Percentiles rank a stretch among this genome's conserved stretches.
Evolutionary conservation across 2,329 filamentous ascomycete genomes (phyloP).

Genomic region (Neurospora sp.): DNA sequence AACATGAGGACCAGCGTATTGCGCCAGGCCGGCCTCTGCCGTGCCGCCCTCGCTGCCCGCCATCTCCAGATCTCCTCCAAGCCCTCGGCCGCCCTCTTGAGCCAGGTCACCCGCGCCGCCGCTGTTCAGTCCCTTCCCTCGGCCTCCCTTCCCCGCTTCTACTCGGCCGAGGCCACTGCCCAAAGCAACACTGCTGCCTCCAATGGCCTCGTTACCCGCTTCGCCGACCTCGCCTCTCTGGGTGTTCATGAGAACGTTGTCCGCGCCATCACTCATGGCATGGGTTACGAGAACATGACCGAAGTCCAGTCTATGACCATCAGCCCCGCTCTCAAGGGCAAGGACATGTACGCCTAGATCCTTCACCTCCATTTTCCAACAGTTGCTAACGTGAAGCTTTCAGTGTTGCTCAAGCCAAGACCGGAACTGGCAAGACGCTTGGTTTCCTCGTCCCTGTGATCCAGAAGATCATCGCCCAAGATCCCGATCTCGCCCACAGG

Average conservation of each 20-base stretch:
- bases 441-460: slow-evolving; percentile 83
- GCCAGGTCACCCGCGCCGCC: slow-evolving; percentile 5
- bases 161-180: slow-evolving; percentile 31
- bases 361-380: background rate
- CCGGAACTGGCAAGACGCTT: slow-evolving; percentile 92
- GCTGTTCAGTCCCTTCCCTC: slow-evolving; percentile 6
- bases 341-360: slow-evolving; percentile 59
- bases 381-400: background rate
- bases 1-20: slow-evolving; percentile 21
- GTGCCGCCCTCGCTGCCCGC: slow-evolving; percentile 14
- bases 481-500: slow-evolving; percentile 46
- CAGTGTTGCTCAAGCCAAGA: slow-evolving; percentile 88
- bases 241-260: slow-evolving; percentile 58
- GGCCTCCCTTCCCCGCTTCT: slow-evolving; percentile 21
- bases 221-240: slow-evolving; percentile 33
- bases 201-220: slow-evolving; percentile 26
- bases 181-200: slow-evolving; percentile 12
- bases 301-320: slow-evolving; percentile 85
- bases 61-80: slow-evolving; percentile 14
- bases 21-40: slow-evolving; percentile 16
- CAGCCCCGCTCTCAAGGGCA: slow-evolving; percentile 65
- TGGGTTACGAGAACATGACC: slow-evolving; percentile 81
- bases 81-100: slow-evolving; percentile 19
- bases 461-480: slow-evolving; percentile 61
- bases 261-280: slow-evolving; percentile 55